phyloP scores from a whole-genome alignment of 2,329 filamentous ascomycete species.

The Ophidiomyces ophidiicola region DNA sequence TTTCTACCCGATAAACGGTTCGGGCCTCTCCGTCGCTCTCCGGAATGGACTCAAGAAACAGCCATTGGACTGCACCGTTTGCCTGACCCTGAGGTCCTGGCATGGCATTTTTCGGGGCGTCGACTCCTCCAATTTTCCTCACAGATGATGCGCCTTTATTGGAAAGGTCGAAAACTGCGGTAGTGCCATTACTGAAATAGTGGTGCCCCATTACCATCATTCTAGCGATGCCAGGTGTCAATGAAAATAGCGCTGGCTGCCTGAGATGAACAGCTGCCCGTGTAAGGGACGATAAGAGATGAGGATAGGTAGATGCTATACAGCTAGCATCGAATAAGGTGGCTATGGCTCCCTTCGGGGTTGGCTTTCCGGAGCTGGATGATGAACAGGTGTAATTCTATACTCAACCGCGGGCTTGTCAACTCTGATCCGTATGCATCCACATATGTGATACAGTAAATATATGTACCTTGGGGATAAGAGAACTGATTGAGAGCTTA shows the following conservation, averaged over 20 bases:
- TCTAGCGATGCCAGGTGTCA: slow-evolving; percentile 42
- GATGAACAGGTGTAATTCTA: slow-evolving; percentile 81
- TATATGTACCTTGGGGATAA: neutral
- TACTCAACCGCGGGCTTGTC: neutral
- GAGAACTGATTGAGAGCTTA: slow-evolving; percentile 24
- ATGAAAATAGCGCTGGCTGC: slow-evolving; percentile 22
- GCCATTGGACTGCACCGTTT: slow-evolving; percentile 64
- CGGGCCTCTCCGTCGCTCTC: slow-evolving; percentile 52
- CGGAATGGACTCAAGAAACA: slow-evolving; percentile 50
- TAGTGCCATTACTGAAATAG: slow-evolving; percentile 60
- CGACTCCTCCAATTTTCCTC: slow-evolving; percentile 47
- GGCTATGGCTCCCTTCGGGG: slow-evolving; percentile 60
- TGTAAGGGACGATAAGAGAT: slow-evolving; percentile 53
- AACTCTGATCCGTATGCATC: neutral
- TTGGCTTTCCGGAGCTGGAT: slow-evolving; percentile 50
- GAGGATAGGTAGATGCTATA: slow-evolving; percentile 56
- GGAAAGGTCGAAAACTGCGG: slow-evolving; percentile 65
- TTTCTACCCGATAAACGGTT: slow-evolving; percentile 73
- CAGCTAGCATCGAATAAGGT: slow-evolving; percentile 82
- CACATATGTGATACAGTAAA: neutral
- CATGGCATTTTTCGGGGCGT: slow-evolving; percentile 51
- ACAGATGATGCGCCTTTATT: slow-evolving; percentile 50
- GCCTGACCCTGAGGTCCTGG: slow-evolving; percentile 47
- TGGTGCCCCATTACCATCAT: slow-evolving; percentile 61
- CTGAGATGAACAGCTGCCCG: slow-evolving; percentile 46